phyloP scores from a whole-genome alignment of 352 stramenopile species.

The Globisporangium cystogenes region DNA sequence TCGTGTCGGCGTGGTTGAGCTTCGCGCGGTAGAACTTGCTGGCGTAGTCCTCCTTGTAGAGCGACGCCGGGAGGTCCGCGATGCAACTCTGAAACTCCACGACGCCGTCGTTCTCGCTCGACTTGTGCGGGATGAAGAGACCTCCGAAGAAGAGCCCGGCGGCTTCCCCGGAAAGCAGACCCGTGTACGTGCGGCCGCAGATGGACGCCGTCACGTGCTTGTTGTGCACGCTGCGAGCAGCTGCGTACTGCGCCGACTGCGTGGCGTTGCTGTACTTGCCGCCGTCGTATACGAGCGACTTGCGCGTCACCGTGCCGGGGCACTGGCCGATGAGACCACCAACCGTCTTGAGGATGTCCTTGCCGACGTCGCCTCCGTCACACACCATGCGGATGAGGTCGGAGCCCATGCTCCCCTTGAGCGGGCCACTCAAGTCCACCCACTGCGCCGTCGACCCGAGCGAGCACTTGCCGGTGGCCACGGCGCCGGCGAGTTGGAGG shows the following conservation, averaged over 20 bases:
- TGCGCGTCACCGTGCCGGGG: slow-evolving; percentile 16
- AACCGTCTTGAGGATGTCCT: slow-evolving; percentile 21
- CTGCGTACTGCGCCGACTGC: slow-evolving; percentile 21
- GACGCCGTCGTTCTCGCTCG: slow-evolving; percentile 17
- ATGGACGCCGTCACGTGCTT: slow-evolving; percentile 27
- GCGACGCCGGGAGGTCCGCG: slow-evolving; percentile 20
- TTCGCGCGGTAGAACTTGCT: slow-evolving; percentile 48
- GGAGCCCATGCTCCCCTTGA: slow-evolving; percentile 44
- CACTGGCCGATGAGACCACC: slow-evolving; percentile 31
- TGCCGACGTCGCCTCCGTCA: slow-evolving; percentile 14
- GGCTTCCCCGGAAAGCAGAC: slow-evolving; percentile 31
- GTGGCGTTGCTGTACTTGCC: slow-evolving; percentile 12
- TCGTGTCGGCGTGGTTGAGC: slow-evolving; percentile 64
- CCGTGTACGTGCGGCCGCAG: slow-evolving; percentile 32
- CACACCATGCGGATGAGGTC: slow-evolving; percentile 34
- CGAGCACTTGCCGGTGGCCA: slow-evolving; percentile 13
- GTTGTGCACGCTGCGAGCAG: slow-evolving; percentile 24
- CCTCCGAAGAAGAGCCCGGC: slow-evolving; percentile 14
- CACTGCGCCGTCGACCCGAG: slow-evolving; percentile 21
- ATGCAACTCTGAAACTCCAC: slow-evolving; percentile 60
- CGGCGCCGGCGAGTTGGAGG: slow-evolving; percentile 35
- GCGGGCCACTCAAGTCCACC: slow-evolving; percentile 32
- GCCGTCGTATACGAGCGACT: slow-evolving; percentile 38
- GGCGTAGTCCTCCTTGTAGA: slow-evolving; percentile 34
- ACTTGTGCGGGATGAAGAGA: slow-evolving; percentile 14